Percentiles rank a stretch among this genome's conserved stretches.
Conservation (phyloP, 495 filamentous ascomycete genomes). For the Neurospora sp. region DNA sequence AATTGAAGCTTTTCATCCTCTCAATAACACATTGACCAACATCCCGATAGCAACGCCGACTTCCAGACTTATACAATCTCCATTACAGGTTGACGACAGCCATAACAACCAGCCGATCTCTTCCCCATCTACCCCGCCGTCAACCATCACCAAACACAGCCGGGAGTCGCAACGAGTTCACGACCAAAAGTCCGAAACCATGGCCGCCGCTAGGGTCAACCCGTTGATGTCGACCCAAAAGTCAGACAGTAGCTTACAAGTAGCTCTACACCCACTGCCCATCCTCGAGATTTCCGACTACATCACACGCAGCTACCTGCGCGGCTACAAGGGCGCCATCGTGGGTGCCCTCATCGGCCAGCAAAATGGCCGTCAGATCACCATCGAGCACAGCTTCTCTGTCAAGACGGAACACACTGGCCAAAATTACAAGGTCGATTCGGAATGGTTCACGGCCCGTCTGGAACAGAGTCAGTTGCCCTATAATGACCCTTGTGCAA, state of each 20-base stretch:
- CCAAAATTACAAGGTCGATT: slow-evolving; percentile 46
- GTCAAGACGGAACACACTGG: slow-evolving; percentile 47
- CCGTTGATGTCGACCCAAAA: slow-evolving; percentile 37
- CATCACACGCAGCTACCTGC: slow-evolving; percentile 79
- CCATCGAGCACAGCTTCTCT: slow-evolving; percentile 87
- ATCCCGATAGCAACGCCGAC: neutral
- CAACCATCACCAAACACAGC: neutral
- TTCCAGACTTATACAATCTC: neutral
- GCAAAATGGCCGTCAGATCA: slow-evolving; percentile 82
- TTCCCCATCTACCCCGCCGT: neutral
- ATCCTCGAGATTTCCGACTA: slow-evolving; percentile 95
- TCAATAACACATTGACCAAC: neutral
- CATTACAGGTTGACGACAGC: neutral
- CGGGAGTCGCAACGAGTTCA: neutral
- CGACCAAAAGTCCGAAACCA: neutral
- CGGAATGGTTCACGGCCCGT: slow-evolving; percentile 66
- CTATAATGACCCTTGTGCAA: neutral
- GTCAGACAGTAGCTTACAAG: slow-evolving; percentile 66
- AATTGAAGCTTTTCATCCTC: neutral
- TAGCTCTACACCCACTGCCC: slow-evolving; percentile 86
- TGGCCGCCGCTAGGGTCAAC: slow-evolving; percentile 14
- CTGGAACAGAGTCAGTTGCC: slow-evolving; percentile 67
- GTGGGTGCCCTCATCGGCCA: slow-evolving; percentile 82
- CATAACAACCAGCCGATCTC: neutral
- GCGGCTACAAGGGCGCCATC: slow-evolving; percentile 62